Conservation (phyloP, 192 early-diverging fungal genomes). For the Gorgonomyces haynaldii region DNA sequence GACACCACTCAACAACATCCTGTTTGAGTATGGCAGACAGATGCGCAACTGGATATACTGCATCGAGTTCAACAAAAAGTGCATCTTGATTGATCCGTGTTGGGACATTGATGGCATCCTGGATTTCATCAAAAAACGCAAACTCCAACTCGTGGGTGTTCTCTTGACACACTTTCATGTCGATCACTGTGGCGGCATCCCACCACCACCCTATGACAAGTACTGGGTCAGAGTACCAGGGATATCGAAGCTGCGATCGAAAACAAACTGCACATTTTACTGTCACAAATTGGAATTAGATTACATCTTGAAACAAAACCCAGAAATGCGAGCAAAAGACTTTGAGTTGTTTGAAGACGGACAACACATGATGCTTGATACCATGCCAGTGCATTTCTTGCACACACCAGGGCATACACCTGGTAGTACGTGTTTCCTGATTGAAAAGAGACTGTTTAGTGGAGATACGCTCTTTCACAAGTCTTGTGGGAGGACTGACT, state of each 20-base stretch:
- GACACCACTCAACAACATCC: no score
- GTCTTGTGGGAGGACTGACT: conserved; percentile 57
- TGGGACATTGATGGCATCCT: conserved; percentile 86
- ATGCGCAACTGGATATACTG: no score
- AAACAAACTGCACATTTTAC: no score
- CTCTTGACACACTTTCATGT: conserved; percentile 77
- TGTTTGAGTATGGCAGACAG: no score
- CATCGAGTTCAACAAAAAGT: no score
- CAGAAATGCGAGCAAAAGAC: conserved; percentile 64
- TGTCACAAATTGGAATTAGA: no score
- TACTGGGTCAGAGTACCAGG: conserved; percentile 71
- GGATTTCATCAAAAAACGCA: conserved; percentile 40
- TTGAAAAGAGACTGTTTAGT: conserved; percentile 59
- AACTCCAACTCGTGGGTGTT: conserved; percentile 58
- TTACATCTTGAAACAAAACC: conserved; percentile 59
- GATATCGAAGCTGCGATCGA: conserved; percentile 42
- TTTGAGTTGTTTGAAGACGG: no score
- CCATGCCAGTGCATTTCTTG: conserved; percentile 62
- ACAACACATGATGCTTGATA: no score
- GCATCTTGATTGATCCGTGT: conserved; percentile 80
- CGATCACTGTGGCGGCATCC: conserved; percentile 73
- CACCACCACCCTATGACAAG: conserved; percentile 74
- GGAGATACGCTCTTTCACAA: conserved; percentile 82
- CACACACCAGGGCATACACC: conserved; percentile 92
- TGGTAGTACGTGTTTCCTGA: conserved; percentile 74